Conservation (phyloP, 2,329 filamentous ascomycete genomes). For the Venturia carpophila region DNA sequence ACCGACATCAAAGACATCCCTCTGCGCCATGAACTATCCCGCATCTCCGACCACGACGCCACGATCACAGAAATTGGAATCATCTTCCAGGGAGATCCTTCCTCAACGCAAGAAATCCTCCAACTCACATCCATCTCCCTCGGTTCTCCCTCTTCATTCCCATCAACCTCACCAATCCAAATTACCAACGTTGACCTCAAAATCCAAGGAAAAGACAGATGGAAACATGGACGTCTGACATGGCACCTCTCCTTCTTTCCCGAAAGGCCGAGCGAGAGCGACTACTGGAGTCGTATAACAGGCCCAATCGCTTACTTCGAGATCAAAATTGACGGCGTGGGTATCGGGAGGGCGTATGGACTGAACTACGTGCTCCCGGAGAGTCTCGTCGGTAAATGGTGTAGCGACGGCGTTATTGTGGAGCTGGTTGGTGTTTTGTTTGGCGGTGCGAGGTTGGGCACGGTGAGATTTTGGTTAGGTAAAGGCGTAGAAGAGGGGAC, state of each 20-base stretch:
- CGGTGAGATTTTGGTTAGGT: not conserved
- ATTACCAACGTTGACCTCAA: not conserved
- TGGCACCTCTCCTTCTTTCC: not conserved
- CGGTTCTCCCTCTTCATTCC: not conserved
- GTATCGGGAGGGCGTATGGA: not conserved
- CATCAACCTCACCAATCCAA: not conserved
- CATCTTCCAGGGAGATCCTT: not conserved
- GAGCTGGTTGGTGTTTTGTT: not conserved
- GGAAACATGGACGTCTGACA: not conserved
- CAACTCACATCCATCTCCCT: not conserved
- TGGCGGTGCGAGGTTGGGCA: not conserved
- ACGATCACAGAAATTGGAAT: not conserved
- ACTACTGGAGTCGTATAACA: not conserved
- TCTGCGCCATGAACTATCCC: not conserved
- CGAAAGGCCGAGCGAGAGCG: not conserved
- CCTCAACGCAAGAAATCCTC: not conserved
- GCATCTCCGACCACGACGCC: not conserved
- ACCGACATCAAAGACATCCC: not conserved
- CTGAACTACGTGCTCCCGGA: not conserved
- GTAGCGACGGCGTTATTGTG: not conserved
- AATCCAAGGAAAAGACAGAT: not conserved
- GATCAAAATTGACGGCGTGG: not conserved
- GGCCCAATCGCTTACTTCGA: constrained; percentile 14
- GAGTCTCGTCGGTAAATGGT: not conserved
- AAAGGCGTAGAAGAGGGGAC: no score